A percentile compares a stretch with the other conserved stretches of the same genome.
Conservation (phyloP, 2,329 filamentous ascomycete genomes). For the Paraconiothyrium sp. region DNA sequence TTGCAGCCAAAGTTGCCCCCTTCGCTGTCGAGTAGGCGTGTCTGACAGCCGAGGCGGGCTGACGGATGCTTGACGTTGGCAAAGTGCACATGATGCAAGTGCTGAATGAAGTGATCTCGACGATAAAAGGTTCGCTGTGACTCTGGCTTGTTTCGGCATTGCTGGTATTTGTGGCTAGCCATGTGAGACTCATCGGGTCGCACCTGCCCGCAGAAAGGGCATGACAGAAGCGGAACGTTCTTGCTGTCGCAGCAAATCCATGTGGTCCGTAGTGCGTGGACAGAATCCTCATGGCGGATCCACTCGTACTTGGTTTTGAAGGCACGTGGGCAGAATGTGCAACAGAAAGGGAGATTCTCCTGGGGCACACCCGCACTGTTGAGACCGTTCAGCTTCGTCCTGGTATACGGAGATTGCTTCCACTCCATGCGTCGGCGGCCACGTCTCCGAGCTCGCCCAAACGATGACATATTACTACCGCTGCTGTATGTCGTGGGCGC, state of each 20-base stretch:
- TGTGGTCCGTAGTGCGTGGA: slow-evolving; percentile 49
- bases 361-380: slow-evolving; percentile 42
- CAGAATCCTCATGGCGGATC: slow-evolving; percentile 50
- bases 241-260: slow-evolving; percentile 49
- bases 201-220: slow-evolving; percentile 45
- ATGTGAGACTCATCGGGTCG: slow-evolving; percentile 47
- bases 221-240: slow-evolving; percentile 32
- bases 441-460: slow-evolving; percentile 44
- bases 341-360: slow-evolving; percentile 47
- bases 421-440: slow-evolving; percentile 48
- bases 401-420: slow-evolving; percentile 43
- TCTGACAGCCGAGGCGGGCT: slow-evolving; percentile 43
- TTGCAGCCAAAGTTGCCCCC: slow-evolving; percentile 48
- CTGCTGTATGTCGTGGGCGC: slow-evolving; percentile 45
- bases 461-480: slow-evolving; percentile 46
- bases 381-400: slow-evolving; percentile 40
- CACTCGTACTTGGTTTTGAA: slow-evolving; percentile 51
- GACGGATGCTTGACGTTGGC: slow-evolving; percentile 46
- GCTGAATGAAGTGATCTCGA: slow-evolving; percentile 48
- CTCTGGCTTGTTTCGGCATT: slow-evolving; percentile 46
- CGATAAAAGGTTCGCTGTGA: slow-evolving; percentile 49
- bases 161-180: slow-evolving; percentile 46
- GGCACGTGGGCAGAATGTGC: slow-evolving; percentile 48
- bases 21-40: slow-evolving; percentile 38
- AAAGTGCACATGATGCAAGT: slow-evolving; percentile 49